Evolutionary conservation across 176 grass and related monocot genomes (phyloP).

Genomic region (Hordeum vulgare): DNA sequence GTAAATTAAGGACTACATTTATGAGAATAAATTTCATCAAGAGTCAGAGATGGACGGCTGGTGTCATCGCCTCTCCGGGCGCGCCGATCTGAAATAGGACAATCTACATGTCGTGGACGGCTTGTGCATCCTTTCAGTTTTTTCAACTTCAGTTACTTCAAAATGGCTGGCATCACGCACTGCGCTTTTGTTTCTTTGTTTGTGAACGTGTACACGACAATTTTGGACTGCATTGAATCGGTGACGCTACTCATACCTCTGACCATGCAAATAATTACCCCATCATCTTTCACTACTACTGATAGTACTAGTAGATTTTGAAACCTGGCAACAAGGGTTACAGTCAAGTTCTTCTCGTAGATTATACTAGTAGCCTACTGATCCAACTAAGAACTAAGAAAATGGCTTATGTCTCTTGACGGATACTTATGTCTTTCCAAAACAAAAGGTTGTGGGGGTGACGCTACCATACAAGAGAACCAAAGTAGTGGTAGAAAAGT

Average conservation of each 20-base stretch:
- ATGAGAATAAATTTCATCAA: too few species aligned
- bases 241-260: neutral
- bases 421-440: neutral
- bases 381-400: neutral
- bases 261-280: neutral
- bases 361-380: neutral
- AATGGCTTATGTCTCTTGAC: neutral
- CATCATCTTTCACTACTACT: neutral
- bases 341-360: neutral
- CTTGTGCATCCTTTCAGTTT: neutral
- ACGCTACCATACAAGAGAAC: neutral
- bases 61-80: neutral
- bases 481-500: neutral
- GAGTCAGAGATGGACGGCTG: neutral
- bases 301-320: neutral
- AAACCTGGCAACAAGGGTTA: neutral
- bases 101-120: neutral
- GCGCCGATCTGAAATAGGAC: neutral
- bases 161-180: neutral
- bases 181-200: neutral
- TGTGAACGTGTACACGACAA: neutral
- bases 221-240: neutral
- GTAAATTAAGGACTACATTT: too few species aligned
- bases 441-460: neutral
- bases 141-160: neutral